Evolutionary conservation across 768 basidiomycete species (phyloP), one percentile per base, ranked within the genome.

Genomic region (Suillus brevipes): DNA sequence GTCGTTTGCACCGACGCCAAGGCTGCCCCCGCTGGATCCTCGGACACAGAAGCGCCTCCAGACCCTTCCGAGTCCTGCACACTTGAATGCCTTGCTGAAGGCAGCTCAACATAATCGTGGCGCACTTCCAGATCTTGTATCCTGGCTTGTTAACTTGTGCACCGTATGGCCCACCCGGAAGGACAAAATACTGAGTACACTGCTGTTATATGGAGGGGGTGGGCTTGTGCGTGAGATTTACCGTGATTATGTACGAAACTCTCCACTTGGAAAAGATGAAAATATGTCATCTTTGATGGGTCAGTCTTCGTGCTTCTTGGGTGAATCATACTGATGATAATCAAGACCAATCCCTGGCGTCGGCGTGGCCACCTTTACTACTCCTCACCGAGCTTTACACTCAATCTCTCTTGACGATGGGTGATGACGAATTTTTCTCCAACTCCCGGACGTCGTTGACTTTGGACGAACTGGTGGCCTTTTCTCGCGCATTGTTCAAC

Each of bases 391-490:
- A 96, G 60, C 75, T 97, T 13, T 97, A 97, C 75, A 84, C 87
- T 2, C 91, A 96, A 65, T 85, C 89, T 1, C 84, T 99, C 38
- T 81, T 94, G 38, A 95, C 95, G 0, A 92, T 99, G 84, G 93
- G 93, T 1, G 97, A 99, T 70, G 97, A 98, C 77, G 97, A 99
- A 74, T 99, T 99, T 79, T 97, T 97, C 73, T 85, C 87, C 2
- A 66, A 64, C 59, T 72, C 76, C n/a, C 79, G 88, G 23, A 97
- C 95, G 67, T 91, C 95, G 0, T 83, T 99, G 2, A 81, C 83
- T 0, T 74, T 96, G 9, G 94, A 97, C 70, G 97, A 99, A 68
- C 82, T 98, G 25, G 78, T 82, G 38, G 80, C 84, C 5, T 87
- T 97, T 65, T 91, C 89, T 18, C 84, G 86, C n/a, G 85, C 92